phyloP scores from a whole-genome alignment of 2,329 filamentous ascomycete genomes.

The Beauveria pseudobassiana region DNA sequence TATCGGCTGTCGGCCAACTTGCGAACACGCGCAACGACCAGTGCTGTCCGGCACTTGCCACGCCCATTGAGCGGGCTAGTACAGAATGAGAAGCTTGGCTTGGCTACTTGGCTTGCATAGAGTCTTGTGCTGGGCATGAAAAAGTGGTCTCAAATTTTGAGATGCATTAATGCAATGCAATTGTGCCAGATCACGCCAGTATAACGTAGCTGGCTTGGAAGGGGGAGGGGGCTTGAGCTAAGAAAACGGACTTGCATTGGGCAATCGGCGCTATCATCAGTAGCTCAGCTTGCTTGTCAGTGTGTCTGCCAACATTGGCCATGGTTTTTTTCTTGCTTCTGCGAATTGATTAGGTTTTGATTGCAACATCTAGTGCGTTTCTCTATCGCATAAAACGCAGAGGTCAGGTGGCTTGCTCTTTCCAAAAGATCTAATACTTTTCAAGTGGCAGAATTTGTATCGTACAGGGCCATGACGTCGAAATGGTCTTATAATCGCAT shows the following conservation, averaged over 20 bases:
- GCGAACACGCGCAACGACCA: not conserved
- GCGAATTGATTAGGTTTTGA: not conserved
- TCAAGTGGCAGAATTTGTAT: not conserved
- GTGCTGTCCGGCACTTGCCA: not conserved
- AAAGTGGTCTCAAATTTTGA: not conserved
- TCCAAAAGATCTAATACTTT: not conserved
- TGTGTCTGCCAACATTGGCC: not conserved
- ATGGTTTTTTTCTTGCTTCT: not conserved
- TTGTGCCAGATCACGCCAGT: slow-evolving; percentile 3
- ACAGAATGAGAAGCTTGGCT: not conserved
- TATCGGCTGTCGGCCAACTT: not conserved
- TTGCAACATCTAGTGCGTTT: not conserved
- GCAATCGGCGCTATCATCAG: slow-evolving; percentile 5
- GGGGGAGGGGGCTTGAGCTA: not conserved
- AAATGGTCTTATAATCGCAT: not conserved
- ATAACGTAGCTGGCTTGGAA: not conserved
- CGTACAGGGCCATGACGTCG: not conserved
- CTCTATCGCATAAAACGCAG: not conserved
- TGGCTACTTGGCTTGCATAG: no score
- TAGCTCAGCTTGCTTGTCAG: no score
- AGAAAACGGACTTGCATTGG: slow-evolving; percentile 2
- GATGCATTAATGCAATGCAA: not conserved
- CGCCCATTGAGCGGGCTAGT: not conserved
- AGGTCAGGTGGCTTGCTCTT: not conserved
- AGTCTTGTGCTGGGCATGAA: not conserved